Evolutionary conservation across 768 basidiomycete genomes (phyloP).

Genomic region (Crucibulum laeve): DNA sequence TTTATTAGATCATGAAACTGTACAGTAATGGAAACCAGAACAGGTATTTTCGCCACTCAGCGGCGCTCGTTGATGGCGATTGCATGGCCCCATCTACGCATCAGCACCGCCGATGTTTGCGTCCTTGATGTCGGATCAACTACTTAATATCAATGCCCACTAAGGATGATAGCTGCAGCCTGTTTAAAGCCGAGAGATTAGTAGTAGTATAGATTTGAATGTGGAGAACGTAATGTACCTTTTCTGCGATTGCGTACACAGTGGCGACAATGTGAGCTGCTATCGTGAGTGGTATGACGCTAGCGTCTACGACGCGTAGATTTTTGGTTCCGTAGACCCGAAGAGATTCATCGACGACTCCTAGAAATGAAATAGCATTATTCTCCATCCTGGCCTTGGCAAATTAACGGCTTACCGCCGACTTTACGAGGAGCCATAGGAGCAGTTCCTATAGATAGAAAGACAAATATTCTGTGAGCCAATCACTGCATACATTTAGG

Average conservation of each 20-base stretch:
- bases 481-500: not conserved
- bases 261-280: not conserved
- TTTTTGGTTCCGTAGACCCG: not conserved
- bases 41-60: too few relatives aligned
- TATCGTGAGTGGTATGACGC: not conserved
- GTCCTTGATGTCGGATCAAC: too few relatives aligned
- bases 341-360: not conserved
- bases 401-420: not conserved
- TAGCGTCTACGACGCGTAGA: not conserved
- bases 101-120: too few relatives aligned
- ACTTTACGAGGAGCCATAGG: not conserved
- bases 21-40: too few relatives aligned
- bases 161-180: too few relatives aligned
- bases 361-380: not conserved
- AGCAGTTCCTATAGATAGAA: not conserved
- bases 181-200: slow-evolving; percentile 17
- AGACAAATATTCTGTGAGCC: too few relatives aligned
- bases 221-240: slow-evolving; percentile 16
- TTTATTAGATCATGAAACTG: too few relatives aligned
- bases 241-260: not conserved
- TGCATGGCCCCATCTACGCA: too few relatives aligned
- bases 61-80: too few relatives aligned
- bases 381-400: not conserved
- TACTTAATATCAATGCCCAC: too few relatives aligned
- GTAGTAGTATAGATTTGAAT: slow-evolving; percentile 16